Percentiles rank a stretch among this genome's conserved stretches.
phyloP scores from a whole-genome alignment of 805 yeast genomes.

The Zygoascus flipseniorum region DNA sequence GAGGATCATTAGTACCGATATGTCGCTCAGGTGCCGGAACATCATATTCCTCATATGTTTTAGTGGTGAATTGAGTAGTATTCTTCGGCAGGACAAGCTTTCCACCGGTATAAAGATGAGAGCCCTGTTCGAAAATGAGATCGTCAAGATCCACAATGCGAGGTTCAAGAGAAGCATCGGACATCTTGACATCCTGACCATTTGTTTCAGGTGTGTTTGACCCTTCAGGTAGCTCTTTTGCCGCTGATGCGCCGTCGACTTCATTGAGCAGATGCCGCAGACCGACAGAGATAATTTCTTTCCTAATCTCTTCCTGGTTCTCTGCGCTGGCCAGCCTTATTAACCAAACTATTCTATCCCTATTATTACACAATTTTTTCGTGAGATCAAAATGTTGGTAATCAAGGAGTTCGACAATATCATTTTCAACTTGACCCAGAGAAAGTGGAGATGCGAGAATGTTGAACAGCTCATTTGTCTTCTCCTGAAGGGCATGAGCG shows the following conservation, averaged over 20 bases:
- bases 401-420: slow-evolving; percentile 45
- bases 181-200: slow-evolving; percentile 20
- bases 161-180: slow-evolving; percentile 25
- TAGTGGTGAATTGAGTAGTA: slow-evolving; percentile 66
- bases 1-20: slow-evolving; percentile 26
- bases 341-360: slow-evolving; percentile 47
- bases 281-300: slow-evolving; percentile 31
- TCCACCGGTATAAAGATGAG: slow-evolving; percentile 55
- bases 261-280: slow-evolving; percentile 41
- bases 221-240: slow-evolving; percentile 5
- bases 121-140: slow-evolving; percentile 62
- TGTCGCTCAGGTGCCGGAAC: slow-evolving; percentile 72
- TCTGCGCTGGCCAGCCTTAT: slow-evolving; percentile 35
- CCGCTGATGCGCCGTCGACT: slow-evolving; percentile 24
- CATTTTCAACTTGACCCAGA: slow-evolving; percentile 42
- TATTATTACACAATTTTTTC: slow-evolving; percentile 40
- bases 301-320: slow-evolving; percentile 28
- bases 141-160: slow-evolving; percentile 53
- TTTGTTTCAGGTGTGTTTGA: slow-evolving; percentile 17
- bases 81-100: slow-evolving; percentile 75
- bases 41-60: slow-evolving; percentile 77
- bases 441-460: slow-evolving; percentile 34
- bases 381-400: slow-evolving; percentile 44
- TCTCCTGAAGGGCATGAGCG: slow-evolving; percentile 33
- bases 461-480: slow-evolving; percentile 34